Evolutionary conservation across 352 stramenopile genomes (phyloP).

Genomic region (Phytophthora colocasiae): DNA sequence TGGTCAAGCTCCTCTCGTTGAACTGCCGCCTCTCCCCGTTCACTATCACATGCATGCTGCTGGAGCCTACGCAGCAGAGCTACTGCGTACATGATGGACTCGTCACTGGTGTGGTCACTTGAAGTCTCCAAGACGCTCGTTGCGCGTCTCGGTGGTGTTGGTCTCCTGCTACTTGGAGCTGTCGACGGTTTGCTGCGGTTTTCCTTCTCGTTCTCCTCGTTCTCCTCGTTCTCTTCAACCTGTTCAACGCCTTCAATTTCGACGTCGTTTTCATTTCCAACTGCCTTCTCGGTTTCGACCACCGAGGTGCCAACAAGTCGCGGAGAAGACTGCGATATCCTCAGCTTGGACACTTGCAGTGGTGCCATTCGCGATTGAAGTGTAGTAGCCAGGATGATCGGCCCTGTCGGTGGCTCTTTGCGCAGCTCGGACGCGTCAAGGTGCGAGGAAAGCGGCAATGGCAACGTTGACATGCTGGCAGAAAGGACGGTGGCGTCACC

Average conservation of each 20-base stretch:
- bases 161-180: constrained; percentile 7
- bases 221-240: constrained; percentile 24
- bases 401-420: constrained; percentile 24
- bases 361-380: constrained; percentile 21
- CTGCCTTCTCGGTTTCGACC: constrained; percentile 17
- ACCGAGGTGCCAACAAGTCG: constrained; percentile 30
- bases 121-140: constrained; percentile 28
- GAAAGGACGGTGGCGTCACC: constrained; percentile 31
- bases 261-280: neutral
- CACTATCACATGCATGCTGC: constrained; percentile 41
- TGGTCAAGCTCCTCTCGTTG: constrained; percentile 59
- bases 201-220: constrained; percentile 14
- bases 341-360: constrained; percentile 13
- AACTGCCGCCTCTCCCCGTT: constrained; percentile 47
- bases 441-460: constrained; percentile 18
- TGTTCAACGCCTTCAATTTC: constrained; percentile 7
- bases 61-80: constrained; percentile 66
- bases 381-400: constrained; percentile 17
- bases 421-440: constrained; percentile 19
- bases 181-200: neutral
- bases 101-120: constrained; percentile 43
- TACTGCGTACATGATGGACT: constrained; percentile 65
- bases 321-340: constrained; percentile 38
- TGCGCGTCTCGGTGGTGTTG: constrained; percentile 10
- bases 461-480: constrained; percentile 31